Evolutionary conservation across 2,329 filamentous ascomycete genomes (phyloP).

Genomic region (Lithohypha guttulata): DNA sequence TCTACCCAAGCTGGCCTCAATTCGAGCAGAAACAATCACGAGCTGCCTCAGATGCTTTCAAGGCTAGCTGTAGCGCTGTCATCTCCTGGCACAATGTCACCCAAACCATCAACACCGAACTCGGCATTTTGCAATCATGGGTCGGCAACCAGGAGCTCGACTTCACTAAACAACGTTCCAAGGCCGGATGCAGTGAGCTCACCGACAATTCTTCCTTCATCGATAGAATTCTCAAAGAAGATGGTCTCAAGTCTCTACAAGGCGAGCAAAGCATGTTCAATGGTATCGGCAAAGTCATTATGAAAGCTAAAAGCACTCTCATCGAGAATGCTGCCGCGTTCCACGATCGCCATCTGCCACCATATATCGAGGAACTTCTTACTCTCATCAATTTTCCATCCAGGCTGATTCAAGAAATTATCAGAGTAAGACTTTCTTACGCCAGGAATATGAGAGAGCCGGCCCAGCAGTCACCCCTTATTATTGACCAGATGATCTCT

Average conservation of each 20-base stretch:
- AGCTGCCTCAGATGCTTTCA: constrained; percentile 65
- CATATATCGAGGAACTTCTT: constrained; percentile 91
- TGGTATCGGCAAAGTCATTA: constrained; percentile 73
- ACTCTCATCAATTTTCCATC: constrained; percentile 97
- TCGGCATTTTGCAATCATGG: constrained; percentile 86
- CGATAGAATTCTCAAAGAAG: constrained; percentile 88
- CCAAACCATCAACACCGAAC: constrained; percentile 86
- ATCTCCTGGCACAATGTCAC: constrained; percentile 97
- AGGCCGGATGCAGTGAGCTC: constrained; percentile 59
- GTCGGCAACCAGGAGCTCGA: constrained; percentile 93
- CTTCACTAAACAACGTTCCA: constrained; percentile 65
- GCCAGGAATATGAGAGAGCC: constrained; percentile 93
- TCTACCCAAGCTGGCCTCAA: constrained; percentile 71
- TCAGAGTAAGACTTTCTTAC: constrained; percentile 80
- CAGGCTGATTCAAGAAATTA: constrained; percentile 90
- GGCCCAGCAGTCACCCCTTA: constrained; percentile 79
- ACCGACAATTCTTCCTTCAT: constrained; percentile 88
- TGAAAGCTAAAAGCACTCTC: constrained; percentile 84
- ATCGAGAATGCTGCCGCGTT: constrained; percentile 80
- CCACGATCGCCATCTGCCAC: constrained; percentile 77
- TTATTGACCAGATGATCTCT: constrained; percentile 95
- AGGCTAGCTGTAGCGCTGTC: constrained; percentile 75
- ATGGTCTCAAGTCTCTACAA: constrained; percentile 83
- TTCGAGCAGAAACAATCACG: constrained; percentile 65
- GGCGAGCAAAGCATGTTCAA: constrained; percentile 71